Base-by-base conservation (phyloP, 192 early-diverging fungal genomes). In the Phlyctochytrium arcticum region DNA sequence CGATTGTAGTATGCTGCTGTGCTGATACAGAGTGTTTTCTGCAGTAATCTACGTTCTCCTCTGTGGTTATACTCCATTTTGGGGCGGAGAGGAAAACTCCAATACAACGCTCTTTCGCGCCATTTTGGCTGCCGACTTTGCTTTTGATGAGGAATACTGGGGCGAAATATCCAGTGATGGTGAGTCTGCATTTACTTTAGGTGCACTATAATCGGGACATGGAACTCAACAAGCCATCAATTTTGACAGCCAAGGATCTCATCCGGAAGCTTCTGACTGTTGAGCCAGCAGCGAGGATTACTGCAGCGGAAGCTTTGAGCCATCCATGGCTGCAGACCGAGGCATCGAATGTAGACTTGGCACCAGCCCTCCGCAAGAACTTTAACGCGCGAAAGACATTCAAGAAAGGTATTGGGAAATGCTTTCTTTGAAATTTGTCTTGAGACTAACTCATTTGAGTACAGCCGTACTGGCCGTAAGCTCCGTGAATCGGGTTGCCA, bases 201-300 rank as follows among this genome's bases (percentile, higher is more conserved):
- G 34, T 21, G 7, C 36, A 27, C 21, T 21, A 21, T n/a, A n/a
- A 58, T 46, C 23, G 35, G 12, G n/a, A 4, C 55, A 19, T 36
- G 17, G 19, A n/a, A 9, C 55, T 31, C 55, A 31, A n/a, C n/a
- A n/a, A 3, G 2, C 79, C 94, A 30, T 92, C 89, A 6, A 29
- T 60, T 9, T 33, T 0, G 3, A 24, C 49, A 85, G 92, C 92
- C n/a, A 90, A 90, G 72, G 84, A 87, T 49, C 91, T 94, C 54
- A 93, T 94, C 57, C 70, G 73, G 15, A 74, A 68, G 30, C 69
- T 91, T 6, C 72, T 94, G 17, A 70, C 69, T 19, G 70, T 89
- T 8, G 81, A 95, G 71, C 92, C 90, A 5, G 36, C 71, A 12
- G 78, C 81, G 36, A 88, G 96, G 19, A 33, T 75, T 55, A 81